Percentiles rank a stretch among this genome's conserved stretches.
phyloP scores from a whole-genome alignment of 2,329 filamentous ascomycete species.

The Talaromyces sp. region DNA sequence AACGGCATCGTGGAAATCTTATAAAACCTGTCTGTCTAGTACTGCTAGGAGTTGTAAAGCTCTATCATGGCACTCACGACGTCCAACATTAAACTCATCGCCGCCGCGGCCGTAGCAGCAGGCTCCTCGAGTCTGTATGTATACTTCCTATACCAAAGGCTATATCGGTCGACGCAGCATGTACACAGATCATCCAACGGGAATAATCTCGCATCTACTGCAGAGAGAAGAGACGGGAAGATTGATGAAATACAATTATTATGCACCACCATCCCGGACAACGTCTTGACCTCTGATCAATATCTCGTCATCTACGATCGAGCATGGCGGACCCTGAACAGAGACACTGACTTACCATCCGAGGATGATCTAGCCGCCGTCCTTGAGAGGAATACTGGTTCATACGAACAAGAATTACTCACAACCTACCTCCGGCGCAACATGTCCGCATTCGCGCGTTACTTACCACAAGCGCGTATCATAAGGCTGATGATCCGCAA shows the following conservation, averaged over 20 bases:
- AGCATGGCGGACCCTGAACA: conserved; percentile 3
- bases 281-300: conserved; percentile 6
- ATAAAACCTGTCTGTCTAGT: neutral
- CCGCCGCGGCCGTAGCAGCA: neutral
- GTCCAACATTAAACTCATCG: neutral
- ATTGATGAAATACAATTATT: neutral
- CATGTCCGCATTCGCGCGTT: conserved; percentile 31
- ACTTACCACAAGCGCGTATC: conserved; percentile 31
- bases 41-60: no score
- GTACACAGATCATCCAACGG: neutral
- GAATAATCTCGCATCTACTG: neutral
- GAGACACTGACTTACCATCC: neutral
- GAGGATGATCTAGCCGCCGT: neutral
- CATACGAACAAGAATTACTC: conserved; percentile 24
- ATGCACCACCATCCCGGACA: neutral
- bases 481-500: conserved; percentile 24
- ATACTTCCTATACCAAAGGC: neutral
- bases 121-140: conserved; percentile 5
- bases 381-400: neutral
- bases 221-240: neutral
- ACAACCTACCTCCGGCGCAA: conserved; percentile 32
- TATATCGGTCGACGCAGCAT: neutral
- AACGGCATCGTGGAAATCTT: neutral
- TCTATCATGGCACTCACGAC: neutral
- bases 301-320: conserved; percentile 11